Evolutionary conservation across 164 flowering plant genomes (phyloP), one percentile per base, ranked within the genome.

Genomic region (Dillenia turbinata): DNA sequence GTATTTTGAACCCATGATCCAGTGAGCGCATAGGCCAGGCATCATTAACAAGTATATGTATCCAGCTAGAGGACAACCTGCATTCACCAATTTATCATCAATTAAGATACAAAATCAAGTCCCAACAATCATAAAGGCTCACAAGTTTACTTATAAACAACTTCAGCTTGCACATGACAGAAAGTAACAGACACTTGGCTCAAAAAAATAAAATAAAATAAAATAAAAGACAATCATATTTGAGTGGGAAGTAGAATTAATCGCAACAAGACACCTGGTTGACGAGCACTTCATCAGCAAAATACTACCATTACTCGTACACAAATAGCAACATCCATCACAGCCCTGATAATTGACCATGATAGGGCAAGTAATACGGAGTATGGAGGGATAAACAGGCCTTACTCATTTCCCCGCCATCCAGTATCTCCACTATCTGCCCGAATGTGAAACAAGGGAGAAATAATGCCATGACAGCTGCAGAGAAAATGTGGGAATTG

Each of bases 381-480:
- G 33, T 49, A 1, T 8, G n/a, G 9, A 12, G 33, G 12, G 58
- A n/a, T 16, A 11, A 9, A 10, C 22, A 0, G 45, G 67, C 9
- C 78, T 70, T 76, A 85, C 86, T 68, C 68, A 68, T 60, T 57
- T 78, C 71, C 62, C 85, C 86, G 43, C 61, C 69, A 59, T 83
- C 86, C 53, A 81, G 9, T 13, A 85, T 71, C 64, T 85, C 90
- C 9, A 85, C 75, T 49, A 86, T 80, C 63, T 83, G 85, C 24
- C 91, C 91, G 53, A 81, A 81, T 5, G 88, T 81, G 24, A 79
- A 66, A 46, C 85, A 84, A 26, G 88, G 88, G 10, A 76, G 61
- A 56, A 73, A 51, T 43, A 73, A 66, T 54, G 86, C 82, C 77
- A 81, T 63, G 9, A 74, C 44, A 47, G 83, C 86, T 85, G 83